phyloP scores from a whole-genome alignment of 352 stramenopile species.

The Phytopythium boreale region DNA sequence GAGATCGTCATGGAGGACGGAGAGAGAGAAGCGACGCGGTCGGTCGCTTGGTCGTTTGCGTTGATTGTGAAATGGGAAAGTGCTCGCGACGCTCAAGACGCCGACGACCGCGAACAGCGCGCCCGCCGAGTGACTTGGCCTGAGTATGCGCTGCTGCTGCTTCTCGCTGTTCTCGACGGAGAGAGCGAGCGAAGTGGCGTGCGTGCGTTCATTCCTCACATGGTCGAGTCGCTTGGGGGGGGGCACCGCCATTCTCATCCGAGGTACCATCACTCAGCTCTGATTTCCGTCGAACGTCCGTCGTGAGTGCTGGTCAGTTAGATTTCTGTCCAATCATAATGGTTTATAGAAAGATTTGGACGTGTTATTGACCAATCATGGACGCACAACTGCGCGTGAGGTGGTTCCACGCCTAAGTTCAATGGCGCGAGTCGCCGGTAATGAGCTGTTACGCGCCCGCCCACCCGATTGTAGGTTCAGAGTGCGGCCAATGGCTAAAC shows the following conservation, averaged over 20 bases:
- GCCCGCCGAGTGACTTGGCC: not conserved
- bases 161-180: not conserved
- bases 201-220: not conserved
- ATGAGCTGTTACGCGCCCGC: slow-evolving; percentile 6
- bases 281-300: not conserved
- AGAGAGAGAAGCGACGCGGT: not conserved
- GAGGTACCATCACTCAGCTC: slow-evolving; percentile 1
- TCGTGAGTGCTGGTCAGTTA: not conserved
- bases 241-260: not conserved
- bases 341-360: not conserved
- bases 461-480: not conserved
- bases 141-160: slow-evolving; percentile 1
- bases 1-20: slow-evolving; percentile 41
- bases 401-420: not conserved
- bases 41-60: not conserved
- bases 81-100: not conserved
- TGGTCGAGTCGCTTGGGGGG: not conserved
- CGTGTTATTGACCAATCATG: not conserved
- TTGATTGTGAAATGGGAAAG: slow-evolving; percentile 18
- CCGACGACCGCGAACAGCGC: not conserved
- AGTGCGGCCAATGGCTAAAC: not conserved
- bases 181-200: not conserved
- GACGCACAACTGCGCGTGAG: not conserved
- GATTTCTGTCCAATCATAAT: not conserved
- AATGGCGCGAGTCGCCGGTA: slow-evolving; percentile 7